phyloP scores from a whole-genome alignment of 192 early-diverging fungal species.

The Linnemannia elongata region DNA sequence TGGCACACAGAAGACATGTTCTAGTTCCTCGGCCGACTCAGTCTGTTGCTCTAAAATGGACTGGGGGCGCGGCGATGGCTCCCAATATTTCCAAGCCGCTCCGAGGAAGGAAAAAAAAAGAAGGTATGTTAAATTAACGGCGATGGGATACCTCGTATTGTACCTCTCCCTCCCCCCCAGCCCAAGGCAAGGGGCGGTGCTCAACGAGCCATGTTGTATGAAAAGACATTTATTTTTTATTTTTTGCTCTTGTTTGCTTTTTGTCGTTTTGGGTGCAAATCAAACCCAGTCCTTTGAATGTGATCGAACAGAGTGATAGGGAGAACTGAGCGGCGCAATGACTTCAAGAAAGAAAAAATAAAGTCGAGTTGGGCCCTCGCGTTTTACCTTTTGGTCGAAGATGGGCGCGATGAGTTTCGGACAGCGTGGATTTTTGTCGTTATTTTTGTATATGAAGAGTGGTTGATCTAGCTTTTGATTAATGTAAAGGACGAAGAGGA shows the following conservation, averaged over 20 bases:
- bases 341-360: not conserved
- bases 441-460: not conserved
- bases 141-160: not conserved
- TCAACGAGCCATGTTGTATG: not conserved
- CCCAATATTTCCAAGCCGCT: not conserved
- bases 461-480: not conserved
- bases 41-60: not conserved
- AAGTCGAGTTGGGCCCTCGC: not conserved
- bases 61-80: not conserved
- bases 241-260: not conserved
- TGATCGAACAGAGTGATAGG: not conserved
- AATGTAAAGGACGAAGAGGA: no score
- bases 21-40: no score
- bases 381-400: not conserved
- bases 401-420: not conserved
- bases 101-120: not conserved
- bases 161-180: not conserved
- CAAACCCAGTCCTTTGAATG: not conserved
- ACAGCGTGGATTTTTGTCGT: not conserved
- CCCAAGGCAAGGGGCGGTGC: not conserved
- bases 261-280: not conserved
- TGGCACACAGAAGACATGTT: no score
- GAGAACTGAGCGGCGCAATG: conserved; percentile 7
- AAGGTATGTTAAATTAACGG: not conserved
- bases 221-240: not conserved